Base-by-base conservation (phyloP, 495 filamentous ascomycete species). In the Trichocladium antarcticum region DNA sequence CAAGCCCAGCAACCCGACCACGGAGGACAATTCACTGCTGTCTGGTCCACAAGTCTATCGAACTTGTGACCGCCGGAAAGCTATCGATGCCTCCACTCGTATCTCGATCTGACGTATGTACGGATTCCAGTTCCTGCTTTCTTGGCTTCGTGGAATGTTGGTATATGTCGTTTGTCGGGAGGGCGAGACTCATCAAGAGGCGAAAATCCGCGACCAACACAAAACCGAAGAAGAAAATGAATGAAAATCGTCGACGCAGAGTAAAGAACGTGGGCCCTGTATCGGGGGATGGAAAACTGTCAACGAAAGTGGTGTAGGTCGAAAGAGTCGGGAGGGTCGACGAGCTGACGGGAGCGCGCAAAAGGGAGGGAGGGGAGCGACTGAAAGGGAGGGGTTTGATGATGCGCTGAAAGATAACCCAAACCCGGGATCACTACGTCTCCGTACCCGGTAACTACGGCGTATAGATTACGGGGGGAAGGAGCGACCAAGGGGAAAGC, bases 201-300 rank as follows among this genome's bases (percentile, higher is more conserved):
- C 19, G 46, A 53, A 49, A 24, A 39, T 48, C 47, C 45, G 57
- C 54, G 54, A 50, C 54, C 50, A 53, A 57, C 57, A 53, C 53
- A 22, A 32, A 35, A 34, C 28, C 35, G 29, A 37, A 35, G 5
- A 20, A 24, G 29, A 40, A 52, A 51, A 44, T 6, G 37, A 60
- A 53, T 45, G 54, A 44, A 45, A 37, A 22, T 44, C 37, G 32
- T 36, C 34, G 44, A 22, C 45, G 45, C 32, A 37, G n/a, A 29
- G 36, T 49, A 58, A 58, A 11, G 56, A 55, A 39, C 37, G 52
- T 55, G 51, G 45, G 36, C 36, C 39, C 49, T 48, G 29, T 21
- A 45, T 21, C 34, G 35, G 22, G 40, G 42, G 39, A 15, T 39
- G 29, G 42, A 42, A 50, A 47, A 15, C 24, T 44, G 21, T 42